Conservation (phyloP, 495 filamentous ascomycete genomes). For the Parmelia sp. region DNA sequence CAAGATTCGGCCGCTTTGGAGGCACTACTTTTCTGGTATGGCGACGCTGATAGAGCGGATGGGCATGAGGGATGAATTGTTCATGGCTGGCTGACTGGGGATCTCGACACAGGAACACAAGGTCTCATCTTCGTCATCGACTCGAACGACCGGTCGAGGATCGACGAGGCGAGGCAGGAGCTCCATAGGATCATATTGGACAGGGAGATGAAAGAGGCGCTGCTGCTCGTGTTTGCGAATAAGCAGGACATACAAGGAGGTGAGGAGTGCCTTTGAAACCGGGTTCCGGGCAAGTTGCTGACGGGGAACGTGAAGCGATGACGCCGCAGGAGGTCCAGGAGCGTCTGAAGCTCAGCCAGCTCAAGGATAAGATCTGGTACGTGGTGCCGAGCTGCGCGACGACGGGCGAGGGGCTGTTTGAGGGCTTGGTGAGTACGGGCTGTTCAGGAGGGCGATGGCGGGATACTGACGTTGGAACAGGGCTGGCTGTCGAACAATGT, state of each 20-base stretch:
- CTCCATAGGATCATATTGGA: slow-evolving; percentile 94
- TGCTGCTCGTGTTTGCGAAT: slow-evolving; percentile 93
- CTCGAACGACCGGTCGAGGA: slow-evolving; percentile 74
- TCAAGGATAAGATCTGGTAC: slow-evolving; percentile 92
- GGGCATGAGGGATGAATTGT: background rate
- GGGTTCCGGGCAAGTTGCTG: background rate
- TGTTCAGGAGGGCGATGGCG: background rate
- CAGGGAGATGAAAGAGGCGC: slow-evolving; percentile 94
- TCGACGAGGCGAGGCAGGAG: slow-evolving; percentile 86
- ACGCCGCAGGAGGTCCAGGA: slow-evolving; percentile 81
- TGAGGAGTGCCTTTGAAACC: slow-evolving; percentile 39
- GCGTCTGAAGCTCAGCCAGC: slow-evolving; percentile 70
- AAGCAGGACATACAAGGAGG: slow-evolving; percentile 90
- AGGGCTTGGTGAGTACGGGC: slow-evolving; percentile 67
- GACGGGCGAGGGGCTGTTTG: slow-evolving; percentile 86
- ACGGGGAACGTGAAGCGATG: slow-evolving; percentile 54
- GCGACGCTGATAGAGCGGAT: slow-evolving; percentile 31
- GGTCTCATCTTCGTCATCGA: slow-evolving; percentile 97
- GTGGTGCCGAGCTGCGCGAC: slow-evolving; percentile 94
- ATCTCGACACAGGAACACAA: slow-evolving; percentile 63
- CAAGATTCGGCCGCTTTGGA: slow-evolving; percentile 99
- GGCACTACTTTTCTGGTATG: slow-evolving; percentile 82
- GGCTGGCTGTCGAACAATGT: slow-evolving; percentile 92
- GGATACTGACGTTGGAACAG: slow-evolving; percentile 31
- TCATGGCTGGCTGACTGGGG: background rate